Evolutionary conservation across 2,329 filamentous ascomycete genomes (phyloP).

Genomic region (Coleophoma cylindrospora): DNA sequence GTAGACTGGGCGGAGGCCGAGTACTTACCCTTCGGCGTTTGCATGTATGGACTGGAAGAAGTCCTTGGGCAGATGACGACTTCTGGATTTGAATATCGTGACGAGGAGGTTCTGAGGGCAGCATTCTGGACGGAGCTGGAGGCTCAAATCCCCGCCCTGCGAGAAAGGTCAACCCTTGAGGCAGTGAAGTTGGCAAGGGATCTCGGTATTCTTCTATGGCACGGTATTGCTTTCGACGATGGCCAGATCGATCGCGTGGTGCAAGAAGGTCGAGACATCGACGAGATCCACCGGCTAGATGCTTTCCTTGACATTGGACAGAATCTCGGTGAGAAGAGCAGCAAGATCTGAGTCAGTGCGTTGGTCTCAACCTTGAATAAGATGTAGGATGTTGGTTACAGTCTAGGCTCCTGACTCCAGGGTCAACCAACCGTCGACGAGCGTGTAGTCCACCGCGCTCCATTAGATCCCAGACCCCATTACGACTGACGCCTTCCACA

Average conservation of each 20-base stretch:
- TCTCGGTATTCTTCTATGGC: slow-evolving; percentile 57
- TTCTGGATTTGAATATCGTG: slow-evolving; percentile 35
- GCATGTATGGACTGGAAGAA: slow-evolving; percentile 56
- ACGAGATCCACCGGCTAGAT: slow-evolving; percentile 48
- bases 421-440: no score
- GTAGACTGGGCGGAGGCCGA: slow-evolving; percentile 64
- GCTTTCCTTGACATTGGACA: slow-evolving; percentile 14
- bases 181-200: slow-evolving; percentile 39
- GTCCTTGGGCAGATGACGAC: slow-evolving; percentile 43
- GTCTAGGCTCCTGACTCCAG: no score
- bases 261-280: slow-evolving; percentile 40
- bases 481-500: no score
- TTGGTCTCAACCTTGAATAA: no score
- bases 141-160: slow-evolving; percentile 27
- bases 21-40: slow-evolving; percentile 52
- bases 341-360: no score
- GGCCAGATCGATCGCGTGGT: slow-evolving; percentile 54
- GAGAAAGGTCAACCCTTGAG: slow-evolving; percentile 18
- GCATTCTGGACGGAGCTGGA: slow-evolving; percentile 44
- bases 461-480: no score
- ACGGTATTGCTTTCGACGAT: slow-evolving; percentile 58
- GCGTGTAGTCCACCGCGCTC: no score
- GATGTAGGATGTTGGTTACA: no score
- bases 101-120: slow-evolving; percentile 35
- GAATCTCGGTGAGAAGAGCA: no score